These are phyloP conservation scores for Sporothrix euskadiensis DNA, from an alignment of 2,329 filamentous ascomycete genomes.

Conservation along the genomic window DNA sequence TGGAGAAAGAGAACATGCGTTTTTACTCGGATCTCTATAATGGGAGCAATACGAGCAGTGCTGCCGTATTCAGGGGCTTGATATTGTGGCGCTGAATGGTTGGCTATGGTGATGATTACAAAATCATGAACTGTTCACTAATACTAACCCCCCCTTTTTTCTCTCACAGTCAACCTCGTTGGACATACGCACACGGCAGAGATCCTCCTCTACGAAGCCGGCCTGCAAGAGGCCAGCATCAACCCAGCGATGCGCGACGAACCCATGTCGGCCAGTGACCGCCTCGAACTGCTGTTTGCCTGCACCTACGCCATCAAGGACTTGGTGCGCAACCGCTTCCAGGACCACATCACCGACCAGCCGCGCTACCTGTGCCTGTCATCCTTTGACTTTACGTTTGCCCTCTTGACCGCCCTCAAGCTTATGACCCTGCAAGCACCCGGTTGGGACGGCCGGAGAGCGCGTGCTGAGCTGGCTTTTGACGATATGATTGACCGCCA, in stretches of 20 bases:
- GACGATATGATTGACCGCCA: conserved; percentile 38
- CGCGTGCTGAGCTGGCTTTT: conserved; percentile 43
- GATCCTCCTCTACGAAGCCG: conserved; percentile 51
- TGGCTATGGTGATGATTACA: neutral
- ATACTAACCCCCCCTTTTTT: neutral
- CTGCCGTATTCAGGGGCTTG: neutral
- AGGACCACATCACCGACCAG: conserved; percentile 33
- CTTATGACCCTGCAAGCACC: conserved; percentile 49
- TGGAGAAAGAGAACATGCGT: neutral
- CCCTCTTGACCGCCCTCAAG: conserved; percentile 49
- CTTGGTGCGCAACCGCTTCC: conserved; percentile 43
- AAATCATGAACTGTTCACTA: conserved; percentile 6
- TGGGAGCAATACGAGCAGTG: neutral
- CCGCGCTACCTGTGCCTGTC: conserved; percentile 48
- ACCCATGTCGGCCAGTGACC: conserved; percentile 42
- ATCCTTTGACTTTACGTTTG: conserved; percentile 51
- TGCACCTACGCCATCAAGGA: conserved; percentile 46
- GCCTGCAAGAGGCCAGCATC: conserved; percentile 45
- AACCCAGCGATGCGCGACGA: conserved; percentile 29
- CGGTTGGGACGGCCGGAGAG: conserved; percentile 48
- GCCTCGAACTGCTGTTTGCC: conserved; percentile 49
- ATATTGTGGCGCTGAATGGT: neutral
- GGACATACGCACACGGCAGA: conserved; percentile 49
- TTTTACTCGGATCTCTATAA: neutral
- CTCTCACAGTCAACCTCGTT: conserved; percentile 42